These are phyloP conservation scores for Toxoplasma gondii DNA, from an alignment of 169 alveolate genomes.

Conservation along the genomic window DNA sequence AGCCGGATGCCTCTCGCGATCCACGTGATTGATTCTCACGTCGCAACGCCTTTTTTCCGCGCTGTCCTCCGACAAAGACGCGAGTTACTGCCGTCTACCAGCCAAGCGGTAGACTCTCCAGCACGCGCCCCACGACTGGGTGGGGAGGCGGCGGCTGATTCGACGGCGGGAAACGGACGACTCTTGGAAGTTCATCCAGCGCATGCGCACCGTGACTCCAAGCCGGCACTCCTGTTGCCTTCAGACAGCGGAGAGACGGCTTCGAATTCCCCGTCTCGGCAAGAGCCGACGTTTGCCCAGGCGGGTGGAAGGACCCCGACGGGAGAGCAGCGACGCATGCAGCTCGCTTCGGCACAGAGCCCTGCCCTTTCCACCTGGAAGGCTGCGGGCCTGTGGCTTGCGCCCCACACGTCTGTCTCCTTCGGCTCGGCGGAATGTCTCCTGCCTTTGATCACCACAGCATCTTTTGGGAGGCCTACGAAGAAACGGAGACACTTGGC, in stretches of 20 bases:
- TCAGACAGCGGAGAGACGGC: neutral
- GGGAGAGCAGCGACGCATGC: too few relatives aligned
- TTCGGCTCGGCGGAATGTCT: neutral
- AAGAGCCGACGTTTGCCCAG: too few relatives aligned
- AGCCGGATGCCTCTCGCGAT: neutral
- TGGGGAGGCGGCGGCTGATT: too few relatives aligned
- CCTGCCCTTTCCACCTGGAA: neutral
- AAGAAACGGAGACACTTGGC: too few relatives aligned
- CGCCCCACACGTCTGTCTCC: neutral
- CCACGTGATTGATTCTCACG: neutral
- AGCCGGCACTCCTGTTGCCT: neutral
- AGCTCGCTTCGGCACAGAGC: neutral
- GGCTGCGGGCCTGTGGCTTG: neutral
- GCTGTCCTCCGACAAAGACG: neutral
- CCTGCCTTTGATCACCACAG: neutral
- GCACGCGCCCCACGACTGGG: too few relatives aligned
- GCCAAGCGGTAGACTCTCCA: too few relatives aligned
- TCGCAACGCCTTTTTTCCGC: slow-evolving; percentile 19
- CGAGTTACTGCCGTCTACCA: neutral
- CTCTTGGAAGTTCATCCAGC: neutral
- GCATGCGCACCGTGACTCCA: neutral
- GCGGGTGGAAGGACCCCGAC: neutral
- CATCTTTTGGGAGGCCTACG: too few relatives aligned
- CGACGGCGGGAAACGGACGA: neutral
- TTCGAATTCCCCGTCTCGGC: neutral